These are phyloP conservation scores for Alternaria gaisen DNA, from an alignment of 2,329 filamentous ascomycete genomes.

Conservation along the genomic window DNA sequence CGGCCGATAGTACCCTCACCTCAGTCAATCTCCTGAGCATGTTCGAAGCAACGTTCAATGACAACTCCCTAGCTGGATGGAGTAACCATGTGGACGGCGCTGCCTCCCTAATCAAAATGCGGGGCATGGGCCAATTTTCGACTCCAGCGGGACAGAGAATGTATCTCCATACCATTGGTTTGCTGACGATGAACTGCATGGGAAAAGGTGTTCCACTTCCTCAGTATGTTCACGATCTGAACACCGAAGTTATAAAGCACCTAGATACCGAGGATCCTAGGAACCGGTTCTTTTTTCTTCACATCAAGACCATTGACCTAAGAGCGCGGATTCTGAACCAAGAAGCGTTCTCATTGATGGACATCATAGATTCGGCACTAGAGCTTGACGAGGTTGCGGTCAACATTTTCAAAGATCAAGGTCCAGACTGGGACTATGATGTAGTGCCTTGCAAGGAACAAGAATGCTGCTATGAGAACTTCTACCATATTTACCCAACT, in stretches of 20 bases:
- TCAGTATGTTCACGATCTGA: constrained; percentile 35
- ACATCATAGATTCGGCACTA: constrained; percentile 37
- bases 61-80: constrained; percentile 42
- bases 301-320: constrained; percentile 39
- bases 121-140: constrained; percentile 41
- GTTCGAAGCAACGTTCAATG: constrained; percentile 48
- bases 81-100: constrained; percentile 50
- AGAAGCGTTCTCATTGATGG: constrained; percentile 22
- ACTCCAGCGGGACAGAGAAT: constrained; percentile 42
- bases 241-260: constrained; percentile 33
- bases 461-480: constrained; percentile 33
- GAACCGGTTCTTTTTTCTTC: constrained; percentile 41
- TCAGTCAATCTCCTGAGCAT: constrained; percentile 38
- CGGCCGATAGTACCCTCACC: constrained; percentile 43
- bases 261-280: constrained; percentile 34
- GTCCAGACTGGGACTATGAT: constrained; percentile 36
- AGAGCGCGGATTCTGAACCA: constrained; percentile 36
- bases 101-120: constrained; percentile 41
- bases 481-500: constrained; percentile 44
- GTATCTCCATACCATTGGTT: constrained; percentile 42
- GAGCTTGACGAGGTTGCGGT: constrained; percentile 34
- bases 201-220: constrained; percentile 35
- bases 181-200: constrained; percentile 43
- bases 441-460: constrained; percentile 18
- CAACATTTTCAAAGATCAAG: constrained; percentile 30